These are phyloP conservation scores for Xylaria digitata DNA, from an alignment of 2,329 filamentous ascomycete genomes.

Conservation along the genomic window DNA sequence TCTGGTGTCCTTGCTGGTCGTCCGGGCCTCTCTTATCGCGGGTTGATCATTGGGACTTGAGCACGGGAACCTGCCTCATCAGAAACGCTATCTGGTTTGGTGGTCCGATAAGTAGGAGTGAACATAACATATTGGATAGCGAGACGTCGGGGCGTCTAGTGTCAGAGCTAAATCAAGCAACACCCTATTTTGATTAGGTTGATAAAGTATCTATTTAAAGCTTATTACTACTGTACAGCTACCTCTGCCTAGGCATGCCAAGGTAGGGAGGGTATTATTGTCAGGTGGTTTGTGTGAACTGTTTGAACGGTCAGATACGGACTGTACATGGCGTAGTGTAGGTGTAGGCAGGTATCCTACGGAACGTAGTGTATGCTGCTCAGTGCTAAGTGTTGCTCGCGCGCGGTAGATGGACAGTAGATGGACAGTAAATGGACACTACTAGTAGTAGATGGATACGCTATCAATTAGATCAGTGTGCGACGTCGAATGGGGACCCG, in stretches of 20 bases:
- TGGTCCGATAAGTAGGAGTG: constrained; percentile 35
- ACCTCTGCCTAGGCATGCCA: not conserved
- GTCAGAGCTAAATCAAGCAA: constrained; percentile 8
- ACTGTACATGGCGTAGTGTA: not conserved
- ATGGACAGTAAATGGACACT: not conserved
- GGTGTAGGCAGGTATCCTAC: not conserved
- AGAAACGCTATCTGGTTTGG: constrained; percentile 31
- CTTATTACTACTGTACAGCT: constrained; percentile 11
- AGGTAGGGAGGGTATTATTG: not conserved
- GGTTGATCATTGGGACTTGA: constrained; percentile 27
- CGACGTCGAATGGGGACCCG: constrained; percentile 27
- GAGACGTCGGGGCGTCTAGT: constrained; percentile 31
- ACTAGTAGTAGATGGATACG: constrained; percentile 3
- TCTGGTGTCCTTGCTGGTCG: constrained; percentile 18
- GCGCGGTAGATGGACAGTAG: not conserved
- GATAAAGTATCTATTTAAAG: constrained; percentile 21
- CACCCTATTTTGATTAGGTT: constrained; percentile 1
- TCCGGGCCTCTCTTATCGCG: constrained; percentile 33
- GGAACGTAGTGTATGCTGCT: not conserved
- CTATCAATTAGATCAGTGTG: constrained; percentile 26
- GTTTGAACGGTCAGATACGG: too few relatives aligned
- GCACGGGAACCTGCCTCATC: constrained; percentile 33
- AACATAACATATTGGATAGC: constrained; percentile 33
- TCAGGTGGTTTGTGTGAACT: too few relatives aligned
- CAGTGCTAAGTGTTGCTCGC: too few relatives aligned